Percentiles rank a stretch among this genome's conserved stretches.
phyloP scores from a whole-genome alignment of 164 flowering plant genomes.

The Hamamelis virginiana region DNA sequence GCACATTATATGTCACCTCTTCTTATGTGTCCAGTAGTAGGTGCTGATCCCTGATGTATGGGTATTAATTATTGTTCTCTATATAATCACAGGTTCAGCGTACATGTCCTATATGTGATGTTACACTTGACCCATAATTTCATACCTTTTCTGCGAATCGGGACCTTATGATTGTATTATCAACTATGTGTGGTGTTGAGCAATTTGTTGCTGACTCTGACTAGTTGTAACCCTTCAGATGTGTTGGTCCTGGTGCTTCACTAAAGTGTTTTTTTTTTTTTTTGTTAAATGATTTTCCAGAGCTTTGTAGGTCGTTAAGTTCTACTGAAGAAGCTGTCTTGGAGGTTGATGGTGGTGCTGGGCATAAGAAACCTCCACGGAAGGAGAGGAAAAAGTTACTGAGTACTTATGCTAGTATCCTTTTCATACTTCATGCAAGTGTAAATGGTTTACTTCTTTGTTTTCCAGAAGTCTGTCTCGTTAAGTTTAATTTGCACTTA shows the following conservation, averaged over 20 bases:
- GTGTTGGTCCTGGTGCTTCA: conserved; percentile 8
- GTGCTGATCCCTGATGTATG: background rate
- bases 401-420: conserved; percentile 57
- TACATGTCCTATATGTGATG: background rate
- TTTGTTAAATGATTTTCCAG: conserved; percentile 34
- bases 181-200: background rate
- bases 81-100: background rate
- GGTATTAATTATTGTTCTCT: background rate
- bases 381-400: conserved; percentile 64
- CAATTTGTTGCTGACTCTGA: background rate
- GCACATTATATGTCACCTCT: background rate
- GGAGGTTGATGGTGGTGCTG: conserved; percentile 50
- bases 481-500: background rate
- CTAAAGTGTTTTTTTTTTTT: conserved; percentile 6
- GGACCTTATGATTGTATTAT: background rate
- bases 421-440: conserved; percentile 13
- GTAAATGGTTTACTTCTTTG: background rate
- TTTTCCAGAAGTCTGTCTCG: background rate
- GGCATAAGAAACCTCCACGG: conserved; percentile 63
- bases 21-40: background rate
- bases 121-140: background rate
- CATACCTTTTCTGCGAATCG: background rate
- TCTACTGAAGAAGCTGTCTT: conserved; percentile 32
- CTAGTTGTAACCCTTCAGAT: background rate
- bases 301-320: conserved; percentile 56